A percentile compares a stretch with the other conserved stretches of the same genome.
Conservation (phyloP, 495 filamentous ascomycete species). For the Astrothelium subdiscretum region DNA sequence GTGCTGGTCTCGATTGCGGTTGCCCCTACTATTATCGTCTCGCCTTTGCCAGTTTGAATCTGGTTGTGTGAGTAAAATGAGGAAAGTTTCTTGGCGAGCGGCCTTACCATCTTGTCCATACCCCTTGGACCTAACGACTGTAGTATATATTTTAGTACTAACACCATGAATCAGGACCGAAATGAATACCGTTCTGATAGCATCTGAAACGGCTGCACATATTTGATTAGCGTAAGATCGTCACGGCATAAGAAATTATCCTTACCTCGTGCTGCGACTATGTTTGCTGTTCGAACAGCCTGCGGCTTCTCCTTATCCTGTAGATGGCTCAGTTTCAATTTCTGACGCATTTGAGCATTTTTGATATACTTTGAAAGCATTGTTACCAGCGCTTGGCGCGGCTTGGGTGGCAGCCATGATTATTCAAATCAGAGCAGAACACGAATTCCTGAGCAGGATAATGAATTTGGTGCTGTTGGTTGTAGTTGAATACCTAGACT, state of each 20-base stretch:
- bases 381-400: slow-evolving; percentile 47
- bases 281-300: slow-evolving; percentile 90
- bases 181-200: slow-evolving; percentile 63
- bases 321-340: slow-evolving; percentile 25
- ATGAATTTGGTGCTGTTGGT: not conserved
- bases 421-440: not conserved
- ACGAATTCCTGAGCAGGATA: not conserved
- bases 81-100: too few relatives aligned
- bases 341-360: slow-evolving; percentile 4
- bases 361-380: slow-evolving; percentile 64
- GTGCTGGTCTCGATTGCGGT: slow-evolving; percentile 6
- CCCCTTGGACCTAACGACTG: slow-evolving; percentile 61
- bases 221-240: slow-evolving; percentile 7
- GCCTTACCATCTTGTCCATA: slow-evolving; percentile 88
- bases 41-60: slow-evolving; percentile 90
- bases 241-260: not conserved
- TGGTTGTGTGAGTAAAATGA: slow-evolving; percentile 13
- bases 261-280: slow-evolving; percentile 89
- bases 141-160: slow-evolving; percentile 10
- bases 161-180: not conserved
- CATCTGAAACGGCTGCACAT: slow-evolving; percentile 79
- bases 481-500: not conserved
- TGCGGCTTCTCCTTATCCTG: slow-evolving; percentile 98
- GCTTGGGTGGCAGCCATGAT: slow-evolving; percentile 29
- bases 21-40: slow-evolving; percentile 71